Evolutionary conservation across 2,329 filamentous ascomycete species (phyloP).

Genomic region (Lojkania enalia): DNA sequence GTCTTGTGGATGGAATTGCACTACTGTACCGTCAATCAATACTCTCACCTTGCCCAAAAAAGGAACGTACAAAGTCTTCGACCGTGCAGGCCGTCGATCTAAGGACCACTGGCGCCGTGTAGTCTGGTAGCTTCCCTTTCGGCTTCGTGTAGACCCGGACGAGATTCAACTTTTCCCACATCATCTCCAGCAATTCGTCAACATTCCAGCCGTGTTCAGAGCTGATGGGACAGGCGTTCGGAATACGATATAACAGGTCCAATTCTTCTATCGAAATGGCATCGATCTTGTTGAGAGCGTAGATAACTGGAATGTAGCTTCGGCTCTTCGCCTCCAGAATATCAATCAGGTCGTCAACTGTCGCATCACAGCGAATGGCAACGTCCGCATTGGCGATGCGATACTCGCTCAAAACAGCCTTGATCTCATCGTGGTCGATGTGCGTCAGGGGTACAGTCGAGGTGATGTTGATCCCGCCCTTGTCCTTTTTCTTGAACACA

Average conservation of each 20-base stretch:
- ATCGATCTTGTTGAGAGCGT: conserved; percentile 99
- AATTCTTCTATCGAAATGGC: conserved; percentile 97
- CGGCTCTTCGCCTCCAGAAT: conserved; percentile 90
- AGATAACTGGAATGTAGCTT: conserved; percentile 98
- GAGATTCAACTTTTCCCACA: conserved; percentile 97
- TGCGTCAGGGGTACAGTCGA: conserved; percentile 89
- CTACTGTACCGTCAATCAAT: conserved; percentile 56
- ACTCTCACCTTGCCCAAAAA: conserved; percentile 12
- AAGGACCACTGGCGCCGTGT: conserved; percentile 86
- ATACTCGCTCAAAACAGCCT: conserved; percentile 96
- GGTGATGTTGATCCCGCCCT: conserved; percentile 95
- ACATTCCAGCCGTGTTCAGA: conserved; percentile 96
- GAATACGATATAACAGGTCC: conserved; percentile 93
- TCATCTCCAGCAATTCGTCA: conserved; percentile 93
- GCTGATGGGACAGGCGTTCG: conserved; percentile 95
- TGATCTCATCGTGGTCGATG: conserved; percentile 95
- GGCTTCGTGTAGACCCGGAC: conserved; percentile 97
- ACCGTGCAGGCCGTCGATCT: conserved; percentile 81
- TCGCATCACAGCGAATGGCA: conserved; percentile 95
- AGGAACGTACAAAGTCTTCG: conserved; percentile 86
- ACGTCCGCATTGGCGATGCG: conserved; percentile 96
- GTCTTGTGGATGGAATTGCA: conserved; percentile 97
- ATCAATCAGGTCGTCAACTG: conserved; percentile 95
- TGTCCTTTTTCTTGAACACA: conserved; percentile 99
- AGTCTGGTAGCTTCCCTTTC: conserved; percentile 93